Evolutionary conservation across 148 eudicot genomes (phyloP), one percentile per base, ranked within the genome.

Genomic region (Euryodendron excelsum): DNA sequence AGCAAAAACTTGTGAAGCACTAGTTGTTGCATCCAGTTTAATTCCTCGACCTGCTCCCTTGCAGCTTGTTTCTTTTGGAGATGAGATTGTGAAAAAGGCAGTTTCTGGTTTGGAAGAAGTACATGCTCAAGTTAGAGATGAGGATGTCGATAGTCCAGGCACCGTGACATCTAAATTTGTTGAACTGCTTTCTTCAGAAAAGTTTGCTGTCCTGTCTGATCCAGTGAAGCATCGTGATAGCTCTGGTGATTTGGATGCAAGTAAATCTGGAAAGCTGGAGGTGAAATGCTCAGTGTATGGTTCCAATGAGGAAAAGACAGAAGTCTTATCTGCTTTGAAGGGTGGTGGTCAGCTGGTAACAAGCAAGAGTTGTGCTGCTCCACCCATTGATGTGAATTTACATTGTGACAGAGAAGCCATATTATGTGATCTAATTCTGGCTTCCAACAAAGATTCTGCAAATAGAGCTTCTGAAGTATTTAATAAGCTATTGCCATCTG

Each of bases 121-220:
- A 55, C 75, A n/a, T 48, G 68, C 28, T 5, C 82, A 77, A 66
- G 77, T 45, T 50, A 86, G 82, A 79, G 85, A 80, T 68, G 90
- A 72, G 66, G 89, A 89, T 78, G 53, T 81, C 20, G 91, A 91
- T 71, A 90, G 93, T 81, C 93, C 93, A 56, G 94, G 92, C 69
- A 89, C 89, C 52, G 92, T 88, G 55, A 89, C 97, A 13, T 90
- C 98, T n/a, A 89, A 87, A 73, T 80, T 87, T 70, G 84, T 86
- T 75, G 90, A 86, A 71, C 73, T 75, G 14, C 59, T 69, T 52
- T 59, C 86, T 75, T 23, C 48, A 25, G 75, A 34, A 50, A 84
- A 89, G 50, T 68, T 58, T 14, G 50, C 37, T 9, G 61, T 66
- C 6, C 48, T 77, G 7, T 18, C 71, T 78, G 83, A 64, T 13